Percentiles rank a stretch among this genome's conserved stretches.
Evolutionary conservation across 768 basidiomycete species (phyloP).

Genomic region (Boletus rubropictus): DNA sequence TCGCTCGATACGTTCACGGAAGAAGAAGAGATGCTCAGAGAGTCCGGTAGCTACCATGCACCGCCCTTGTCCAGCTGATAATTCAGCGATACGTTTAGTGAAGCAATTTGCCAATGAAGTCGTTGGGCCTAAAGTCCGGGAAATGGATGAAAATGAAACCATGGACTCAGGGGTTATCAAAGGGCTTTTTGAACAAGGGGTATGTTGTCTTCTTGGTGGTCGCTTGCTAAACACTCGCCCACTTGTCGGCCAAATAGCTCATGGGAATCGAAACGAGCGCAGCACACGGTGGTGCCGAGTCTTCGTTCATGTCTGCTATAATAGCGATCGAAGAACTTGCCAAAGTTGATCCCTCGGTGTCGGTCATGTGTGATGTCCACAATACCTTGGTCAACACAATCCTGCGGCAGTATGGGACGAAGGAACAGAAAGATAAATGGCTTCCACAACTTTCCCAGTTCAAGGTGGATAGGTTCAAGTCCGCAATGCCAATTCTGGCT

Average conservation of each 20-base stretch:
- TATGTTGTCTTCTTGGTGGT: constrained; percentile 34
- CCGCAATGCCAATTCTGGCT: neutral
- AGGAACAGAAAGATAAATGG: constrained; percentile 84
- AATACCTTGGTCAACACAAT: constrained; percentile 98
- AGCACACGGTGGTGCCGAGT: constrained; percentile 81
- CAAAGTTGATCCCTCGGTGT: constrained; percentile 92
- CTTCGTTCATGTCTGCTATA: constrained; percentile 90
- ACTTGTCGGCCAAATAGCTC: constrained; percentile 44
- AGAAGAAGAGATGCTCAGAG: constrained; percentile 91
- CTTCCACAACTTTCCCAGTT: constrained; percentile 74
- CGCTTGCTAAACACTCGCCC: neutral
- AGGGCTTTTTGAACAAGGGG: constrained; percentile 92
- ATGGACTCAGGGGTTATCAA: constrained; percentile 89
- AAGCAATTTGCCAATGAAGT: constrained; percentile 85
- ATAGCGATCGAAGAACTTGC: constrained; percentile 97
- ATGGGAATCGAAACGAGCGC: constrained; percentile 95
- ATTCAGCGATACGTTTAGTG: constrained; percentile 44
- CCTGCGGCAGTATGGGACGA: constrained; percentile 76
- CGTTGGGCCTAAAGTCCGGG: constrained; percentile 83
- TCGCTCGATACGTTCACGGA: constrained; percentile 85
- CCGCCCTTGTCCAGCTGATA: neutral
- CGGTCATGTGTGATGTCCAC: constrained; percentile 96
- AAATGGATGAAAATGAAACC: constrained; percentile 96
- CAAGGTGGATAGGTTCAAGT: constrained; percentile 45
- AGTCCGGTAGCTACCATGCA: constrained; percentile 57